phyloP scores from a whole-genome alignment of 2,329 filamentous ascomycete genomes.

The Ambrosiella xylebori region DNA sequence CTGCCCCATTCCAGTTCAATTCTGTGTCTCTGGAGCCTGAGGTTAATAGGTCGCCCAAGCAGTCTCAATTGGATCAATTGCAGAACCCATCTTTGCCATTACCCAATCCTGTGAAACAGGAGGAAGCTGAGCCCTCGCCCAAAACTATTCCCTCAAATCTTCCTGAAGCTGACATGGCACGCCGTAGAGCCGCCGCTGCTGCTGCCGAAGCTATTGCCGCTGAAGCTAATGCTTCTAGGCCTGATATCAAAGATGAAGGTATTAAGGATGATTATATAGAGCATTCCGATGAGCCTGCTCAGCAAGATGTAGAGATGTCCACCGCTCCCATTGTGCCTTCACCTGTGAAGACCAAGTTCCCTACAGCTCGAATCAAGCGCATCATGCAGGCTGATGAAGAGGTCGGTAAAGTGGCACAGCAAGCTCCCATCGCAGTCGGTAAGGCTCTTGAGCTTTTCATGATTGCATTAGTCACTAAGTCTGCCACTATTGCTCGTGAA shows the following conservation, averaged over 20 bases:
- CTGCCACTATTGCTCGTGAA: constrained; percentile 64
- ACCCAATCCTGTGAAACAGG: background rate
- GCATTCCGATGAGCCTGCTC: background rate
- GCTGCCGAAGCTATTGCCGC: constrained; percentile 13
- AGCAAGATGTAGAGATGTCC: constrained; percentile 10
- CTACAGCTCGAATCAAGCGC: constrained; percentile 90
- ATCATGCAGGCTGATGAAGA: constrained; percentile 99
- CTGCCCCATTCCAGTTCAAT: too few species aligned
- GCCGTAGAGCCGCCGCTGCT: constrained; percentile 18
- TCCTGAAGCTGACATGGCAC: constrained; percentile 19
- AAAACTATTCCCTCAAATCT: background rate
- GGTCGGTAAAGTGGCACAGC: constrained; percentile 94
- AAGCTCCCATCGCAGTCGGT: constrained; percentile 86
- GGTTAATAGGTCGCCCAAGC: too few species aligned
- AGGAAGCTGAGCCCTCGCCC: background rate
- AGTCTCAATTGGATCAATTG: too few species aligned
- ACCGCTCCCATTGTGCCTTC: constrained; percentile 36
- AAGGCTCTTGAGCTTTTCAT: constrained; percentile 97
- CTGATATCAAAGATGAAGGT: constrained; percentile 17
- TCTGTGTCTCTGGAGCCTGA: too few species aligned
- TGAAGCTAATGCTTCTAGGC: background rate
- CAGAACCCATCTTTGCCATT: too few species aligned
- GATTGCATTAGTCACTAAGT: constrained; percentile 81
- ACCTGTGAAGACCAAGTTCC: constrained; percentile 86
- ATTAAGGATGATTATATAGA: constrained; percentile 24